These are phyloP conservation scores for Gaertneriomyces sp. DNA, from an alignment of 192 early-diverging fungal genomes.

Conservation along the genomic window DNA sequence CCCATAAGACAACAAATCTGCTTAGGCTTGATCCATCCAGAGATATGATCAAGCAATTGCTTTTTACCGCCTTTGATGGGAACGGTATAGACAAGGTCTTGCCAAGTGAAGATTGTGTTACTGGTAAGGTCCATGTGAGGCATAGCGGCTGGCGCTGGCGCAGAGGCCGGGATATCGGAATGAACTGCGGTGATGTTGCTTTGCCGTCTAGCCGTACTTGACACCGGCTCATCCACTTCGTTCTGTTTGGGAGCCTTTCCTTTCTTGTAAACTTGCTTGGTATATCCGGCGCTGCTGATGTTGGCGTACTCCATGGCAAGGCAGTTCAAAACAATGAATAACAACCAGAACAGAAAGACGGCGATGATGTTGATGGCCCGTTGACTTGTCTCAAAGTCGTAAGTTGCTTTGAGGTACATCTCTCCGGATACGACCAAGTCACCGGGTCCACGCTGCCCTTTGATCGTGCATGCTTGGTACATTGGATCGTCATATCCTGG, in stretches of 20 bases:
- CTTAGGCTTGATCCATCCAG: conserved; percentile 70
- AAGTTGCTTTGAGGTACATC: too few species aligned
- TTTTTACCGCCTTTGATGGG: conserved; percentile 47
- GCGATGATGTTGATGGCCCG: conserved; percentile 29
- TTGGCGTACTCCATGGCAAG: conserved; percentile 57
- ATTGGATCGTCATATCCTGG: too few species aligned
- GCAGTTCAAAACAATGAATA: conserved; percentile 27
- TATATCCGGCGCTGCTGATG: conserved; percentile 52
- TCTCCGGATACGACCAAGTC: too few species aligned
- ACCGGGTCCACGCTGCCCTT: too few species aligned
- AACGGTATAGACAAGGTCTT: conserved; percentile 58
- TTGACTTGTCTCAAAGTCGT: conserved; percentile 21
- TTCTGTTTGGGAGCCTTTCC: conserved; percentile 22
- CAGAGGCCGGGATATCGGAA: background rate
- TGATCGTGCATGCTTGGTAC: too few species aligned
- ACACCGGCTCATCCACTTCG: background rate
- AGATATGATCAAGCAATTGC: conserved; percentile 63
- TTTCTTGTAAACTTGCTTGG: conserved; percentile 53
- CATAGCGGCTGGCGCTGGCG: conserved; percentile 1
- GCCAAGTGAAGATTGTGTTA: conserved; percentile 64
- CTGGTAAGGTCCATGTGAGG: background rate
- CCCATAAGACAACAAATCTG: conserved; percentile 70
- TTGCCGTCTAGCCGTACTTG: background rate
- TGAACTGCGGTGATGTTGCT: background rate
- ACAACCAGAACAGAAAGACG: conserved; percentile 17